These are phyloP conservation scores for Ustilago trichophora DNA, from an alignment of 1,284 basidiomycete species.

Conservation along the genomic window DNA sequence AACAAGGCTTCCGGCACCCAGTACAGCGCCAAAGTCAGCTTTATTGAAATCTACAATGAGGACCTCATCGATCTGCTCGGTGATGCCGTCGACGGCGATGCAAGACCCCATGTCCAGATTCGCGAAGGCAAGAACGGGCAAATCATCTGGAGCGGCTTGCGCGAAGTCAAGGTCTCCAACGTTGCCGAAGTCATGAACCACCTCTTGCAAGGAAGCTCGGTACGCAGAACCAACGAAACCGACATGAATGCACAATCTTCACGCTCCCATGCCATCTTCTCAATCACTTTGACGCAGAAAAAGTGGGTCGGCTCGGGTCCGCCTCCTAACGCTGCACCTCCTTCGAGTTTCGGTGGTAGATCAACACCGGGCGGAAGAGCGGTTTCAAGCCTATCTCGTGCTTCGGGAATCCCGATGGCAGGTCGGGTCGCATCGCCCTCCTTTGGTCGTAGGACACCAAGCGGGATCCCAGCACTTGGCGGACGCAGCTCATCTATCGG, in stretches of 20 bases:
- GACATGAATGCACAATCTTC: constrained; percentile 99
- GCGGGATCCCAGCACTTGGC: constrained; percentile 34
- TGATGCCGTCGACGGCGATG: constrained; percentile 56
- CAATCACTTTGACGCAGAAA: constrained; percentile 81
- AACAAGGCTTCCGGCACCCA: constrained; percentile 69
- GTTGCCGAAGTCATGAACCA: constrained; percentile 89
- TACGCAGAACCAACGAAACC: constrained; percentile 93
- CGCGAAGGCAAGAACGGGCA: constrained; percentile 94
- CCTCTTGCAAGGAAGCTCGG: constrained; percentile 81
- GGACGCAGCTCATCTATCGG: constrained; percentile 29
- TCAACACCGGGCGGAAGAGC: constrained; percentile 20
- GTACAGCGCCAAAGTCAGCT: constrained; percentile 60
- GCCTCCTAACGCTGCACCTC: constrained; percentile 35
- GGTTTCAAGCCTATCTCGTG: constrained; percentile 32
- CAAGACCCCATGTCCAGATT: constrained; percentile 85
- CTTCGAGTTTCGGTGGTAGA: constrained; percentile 23
- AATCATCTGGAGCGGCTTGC: constrained; percentile 95
- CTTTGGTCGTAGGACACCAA: constrained; percentile 35
- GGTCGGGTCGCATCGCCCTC: constrained; percentile 41
- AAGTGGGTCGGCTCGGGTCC: constrained; percentile 52
- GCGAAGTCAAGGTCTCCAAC: constrained; percentile 85
- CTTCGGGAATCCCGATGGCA: constrained; percentile 37
- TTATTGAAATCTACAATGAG: constrained; percentile 96
- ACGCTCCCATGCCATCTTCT: constrained; percentile 98
- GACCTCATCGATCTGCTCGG: constrained; percentile 67